Evolutionary conservation across 1,139 yeast species (phyloP).

Genomic region (Candida buenavistaensis): DNA sequence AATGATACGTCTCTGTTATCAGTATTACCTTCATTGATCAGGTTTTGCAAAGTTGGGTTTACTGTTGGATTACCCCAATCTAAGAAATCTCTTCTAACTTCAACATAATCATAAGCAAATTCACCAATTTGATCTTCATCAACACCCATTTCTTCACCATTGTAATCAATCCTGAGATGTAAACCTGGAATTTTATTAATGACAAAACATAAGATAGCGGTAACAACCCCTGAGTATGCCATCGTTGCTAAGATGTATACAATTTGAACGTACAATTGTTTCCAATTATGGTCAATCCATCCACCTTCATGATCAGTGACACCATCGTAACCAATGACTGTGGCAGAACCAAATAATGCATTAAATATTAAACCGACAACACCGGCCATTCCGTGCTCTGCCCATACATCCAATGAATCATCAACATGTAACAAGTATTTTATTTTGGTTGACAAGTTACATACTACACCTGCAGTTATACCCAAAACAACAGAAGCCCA

Average conservation of each 20-base stretch:
- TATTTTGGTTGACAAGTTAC: constrained; percentile 88
- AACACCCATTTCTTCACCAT: constrained; percentile 84
- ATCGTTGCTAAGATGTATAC: constrained; percentile 75
- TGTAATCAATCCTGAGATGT: constrained; percentile 75
- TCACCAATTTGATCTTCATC: constrained; percentile 98
- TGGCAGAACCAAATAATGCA: constrained; percentile 82
- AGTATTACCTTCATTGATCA: constrained; percentile 7
- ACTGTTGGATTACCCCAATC: constrained; percentile 47
- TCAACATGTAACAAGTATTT: constrained; percentile 82
- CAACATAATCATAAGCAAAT: constrained; percentile 97
- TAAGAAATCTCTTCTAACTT: constrained; percentile 89
- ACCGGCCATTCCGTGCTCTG: constrained; percentile 98
- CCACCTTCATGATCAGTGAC: constrained; percentile 84
- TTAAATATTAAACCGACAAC: constrained; percentile 84
- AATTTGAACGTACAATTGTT: constrained; percentile 85
- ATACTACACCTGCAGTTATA: constrained; percentile 72
- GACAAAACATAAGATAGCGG: constrained; percentile 72
- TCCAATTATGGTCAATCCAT: constrained; percentile 88
- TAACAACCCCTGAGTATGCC: constrained; percentile 77
- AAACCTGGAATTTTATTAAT: constrained; percentile 82
- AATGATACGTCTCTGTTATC: background rate
- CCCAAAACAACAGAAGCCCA: constrained; percentile 93
- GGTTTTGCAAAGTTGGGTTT: constrained; percentile 12
- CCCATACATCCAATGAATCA: constrained; percentile 92
- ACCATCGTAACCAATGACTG: constrained; percentile 89